A percentile compares a stretch with the other conserved stretches of the same genome.
phyloP scores from a whole-genome alignment of 192 early-diverging fungal genomes.

The Linnemannia zychae region DNA sequence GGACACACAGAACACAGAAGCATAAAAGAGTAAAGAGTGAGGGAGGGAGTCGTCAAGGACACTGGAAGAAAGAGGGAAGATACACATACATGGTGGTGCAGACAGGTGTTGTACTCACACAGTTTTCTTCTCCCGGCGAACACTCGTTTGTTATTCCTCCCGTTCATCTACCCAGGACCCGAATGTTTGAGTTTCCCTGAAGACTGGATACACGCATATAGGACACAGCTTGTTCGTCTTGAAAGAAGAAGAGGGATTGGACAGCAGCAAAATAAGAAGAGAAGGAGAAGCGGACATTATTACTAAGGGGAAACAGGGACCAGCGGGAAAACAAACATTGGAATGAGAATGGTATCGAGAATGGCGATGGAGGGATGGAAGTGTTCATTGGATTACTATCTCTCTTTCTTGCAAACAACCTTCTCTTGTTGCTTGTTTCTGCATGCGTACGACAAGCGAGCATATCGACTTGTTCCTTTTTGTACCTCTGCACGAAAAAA shows the following conservation, averaged over 20 bases:
- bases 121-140: neutral
- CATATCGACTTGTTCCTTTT: neutral
- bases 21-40: no score
- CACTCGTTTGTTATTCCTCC: neutral
- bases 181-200: neutral
- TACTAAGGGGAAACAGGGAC: neutral
- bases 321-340: neutral
- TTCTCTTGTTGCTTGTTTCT: neutral
- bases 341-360: neutral
- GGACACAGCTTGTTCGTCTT: neutral
- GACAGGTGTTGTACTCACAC: neutral
- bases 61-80: neutral
- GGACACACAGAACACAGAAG: no score
- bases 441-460: neutral
- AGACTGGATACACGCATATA: neutral
- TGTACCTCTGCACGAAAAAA: neutral
- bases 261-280: neutral
- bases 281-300: neutral
- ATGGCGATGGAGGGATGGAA: neutral
- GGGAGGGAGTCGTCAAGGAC: no score
- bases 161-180: neutral
- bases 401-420: neutral
- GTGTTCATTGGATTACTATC: constrained; percentile 4
- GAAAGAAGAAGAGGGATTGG: neutral
- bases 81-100: neutral